Conservation (phyloP, 305 asterid species). For the Stenogyne calaminthoides region DNA sequence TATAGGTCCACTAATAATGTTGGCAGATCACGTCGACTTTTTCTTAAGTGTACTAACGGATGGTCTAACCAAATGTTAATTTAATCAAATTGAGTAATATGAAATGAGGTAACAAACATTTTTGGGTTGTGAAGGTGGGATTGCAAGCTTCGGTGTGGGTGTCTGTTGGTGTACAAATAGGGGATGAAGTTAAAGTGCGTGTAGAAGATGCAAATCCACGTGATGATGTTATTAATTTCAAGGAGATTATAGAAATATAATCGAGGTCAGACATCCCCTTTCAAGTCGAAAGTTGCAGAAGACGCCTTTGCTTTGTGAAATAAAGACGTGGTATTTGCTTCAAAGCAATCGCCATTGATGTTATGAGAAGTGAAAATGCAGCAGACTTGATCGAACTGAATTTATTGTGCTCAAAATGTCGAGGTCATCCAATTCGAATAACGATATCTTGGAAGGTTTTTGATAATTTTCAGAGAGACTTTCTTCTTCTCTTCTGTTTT, state of each 20-base stretch:
- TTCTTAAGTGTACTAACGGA: neutral
- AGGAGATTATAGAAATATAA: slow-evolving; percentile 52
- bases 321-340: neutral
- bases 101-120: too few species aligned
- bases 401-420: neutral
- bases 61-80: neutral
- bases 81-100: neutral
- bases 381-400: neutral
- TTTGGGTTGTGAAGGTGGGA: slow-evolving; percentile 61
- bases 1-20: neutral
- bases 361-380: neutral
- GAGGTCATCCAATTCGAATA: neutral
- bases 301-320: neutral
- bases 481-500: too few species aligned
- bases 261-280: slow-evolving; percentile 1
- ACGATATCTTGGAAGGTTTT: neutral
- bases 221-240: slow-evolving; percentile 68
- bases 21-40: neutral
- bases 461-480: neutral
- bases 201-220: slow-evolving; percentile 95
- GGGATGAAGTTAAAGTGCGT: slow-evolving; percentile 76
- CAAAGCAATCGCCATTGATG: slow-evolving; percentile 3
- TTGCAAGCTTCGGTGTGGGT: slow-evolving; percentile 78
- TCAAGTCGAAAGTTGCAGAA: neutral
- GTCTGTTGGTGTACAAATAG: slow-evolving; percentile 73